These are phyloP conservation scores for Amanita rubescens DNA, from an alignment of 768 basidiomycete genomes.

Conservation along the genomic window DNA sequence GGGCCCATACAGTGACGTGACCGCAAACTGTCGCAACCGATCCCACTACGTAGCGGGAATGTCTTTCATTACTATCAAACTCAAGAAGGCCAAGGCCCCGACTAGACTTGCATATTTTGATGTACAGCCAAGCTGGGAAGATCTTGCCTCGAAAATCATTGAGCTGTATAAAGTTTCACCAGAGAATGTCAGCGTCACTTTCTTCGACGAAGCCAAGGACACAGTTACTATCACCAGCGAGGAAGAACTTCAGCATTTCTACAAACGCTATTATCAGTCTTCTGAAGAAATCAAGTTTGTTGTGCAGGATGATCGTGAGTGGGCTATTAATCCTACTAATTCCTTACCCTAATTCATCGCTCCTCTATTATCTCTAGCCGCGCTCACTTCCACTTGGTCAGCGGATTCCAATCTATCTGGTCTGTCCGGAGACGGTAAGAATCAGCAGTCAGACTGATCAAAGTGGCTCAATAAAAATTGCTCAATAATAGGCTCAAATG, in stretches of 20 bases:
- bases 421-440: constrained; percentile 2
- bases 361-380: neutral
- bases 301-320: constrained; percentile 7
- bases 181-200: constrained; percentile 1
- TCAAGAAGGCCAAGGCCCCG: too few relatives aligned
- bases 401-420: constrained; percentile 7
- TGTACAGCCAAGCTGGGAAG: constrained; percentile 6
- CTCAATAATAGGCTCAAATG: neutral
- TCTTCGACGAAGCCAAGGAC: neutral
- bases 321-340: constrained; percentile 1
- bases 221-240: neutral
- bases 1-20: too few relatives aligned
- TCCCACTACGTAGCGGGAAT: too few relatives aligned
- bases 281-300: too few relatives aligned
- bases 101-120: constrained; percentile 4
- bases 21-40: too few relatives aligned
- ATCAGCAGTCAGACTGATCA: constrained; percentile 8
- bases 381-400: constrained; percentile 8
- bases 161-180: neutral
- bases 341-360: neutral
- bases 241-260: neutral
- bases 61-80: too few relatives aligned
- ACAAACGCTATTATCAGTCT: neutral
- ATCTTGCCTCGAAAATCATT: neutral
- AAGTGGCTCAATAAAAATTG: constrained; percentile 2